Conservation (phyloP, 2,329 filamentous ascomycete genomes). For the Orbilia quercus region DNA sequence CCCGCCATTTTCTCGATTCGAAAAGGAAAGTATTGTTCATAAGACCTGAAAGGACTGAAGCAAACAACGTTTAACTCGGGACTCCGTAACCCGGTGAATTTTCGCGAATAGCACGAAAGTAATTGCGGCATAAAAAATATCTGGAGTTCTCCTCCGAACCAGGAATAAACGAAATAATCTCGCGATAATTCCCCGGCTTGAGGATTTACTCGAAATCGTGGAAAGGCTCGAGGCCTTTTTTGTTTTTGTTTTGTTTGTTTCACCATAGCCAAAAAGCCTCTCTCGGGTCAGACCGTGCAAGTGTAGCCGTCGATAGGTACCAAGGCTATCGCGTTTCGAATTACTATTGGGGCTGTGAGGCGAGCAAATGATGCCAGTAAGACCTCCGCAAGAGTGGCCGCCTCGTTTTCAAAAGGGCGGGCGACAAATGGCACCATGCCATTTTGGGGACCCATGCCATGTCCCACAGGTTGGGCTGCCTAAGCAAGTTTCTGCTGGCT, state of each 20-base stretch:
- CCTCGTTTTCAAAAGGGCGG: conserved; percentile 51
- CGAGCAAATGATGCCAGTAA: conserved; percentile 37
- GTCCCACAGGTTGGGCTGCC: conserved; percentile 46
- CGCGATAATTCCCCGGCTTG: conserved; percentile 54
- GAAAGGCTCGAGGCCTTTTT: conserved; percentile 22
- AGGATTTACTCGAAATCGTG: background rate
- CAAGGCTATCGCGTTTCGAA: conserved; percentile 56
- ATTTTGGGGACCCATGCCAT: conserved; percentile 43
- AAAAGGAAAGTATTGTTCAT: conserved; percentile 17
- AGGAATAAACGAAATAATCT: conserved; percentile 33
- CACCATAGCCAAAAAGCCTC: conserved; percentile 7
- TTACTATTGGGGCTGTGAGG: conserved; percentile 45
- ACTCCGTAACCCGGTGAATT: background rate
- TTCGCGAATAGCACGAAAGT: too few species aligned
- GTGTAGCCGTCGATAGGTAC: conserved; percentile 35
- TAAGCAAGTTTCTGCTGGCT: conserved; percentile 56
- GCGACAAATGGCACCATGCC: conserved; percentile 36
- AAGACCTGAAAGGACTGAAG: conserved; percentile 7
- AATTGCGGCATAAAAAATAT: conserved; percentile 42
- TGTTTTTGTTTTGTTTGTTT: background rate
- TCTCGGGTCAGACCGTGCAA: conserved; percentile 33
- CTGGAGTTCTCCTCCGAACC: too few species aligned
- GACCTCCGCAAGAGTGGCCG: conserved; percentile 45
- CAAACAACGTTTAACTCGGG: background rate
- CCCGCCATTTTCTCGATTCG: conserved; percentile 27